phyloP scores from a whole-genome alignment of 345 rosid species.

The Pelargonium nanum region DNA sequence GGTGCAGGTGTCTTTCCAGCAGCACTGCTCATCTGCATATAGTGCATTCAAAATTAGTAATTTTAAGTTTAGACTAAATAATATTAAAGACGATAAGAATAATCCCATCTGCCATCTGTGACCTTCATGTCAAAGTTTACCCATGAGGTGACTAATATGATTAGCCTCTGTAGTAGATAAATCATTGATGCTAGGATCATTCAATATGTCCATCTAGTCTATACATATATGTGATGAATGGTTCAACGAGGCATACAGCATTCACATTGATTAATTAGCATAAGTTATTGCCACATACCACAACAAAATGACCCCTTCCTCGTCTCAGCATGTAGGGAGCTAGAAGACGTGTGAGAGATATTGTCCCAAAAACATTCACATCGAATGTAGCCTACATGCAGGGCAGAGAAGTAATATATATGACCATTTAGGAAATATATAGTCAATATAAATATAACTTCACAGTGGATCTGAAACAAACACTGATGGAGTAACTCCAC shows the following conservation, averaged over 20 bases:
- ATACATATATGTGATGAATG: neutral
- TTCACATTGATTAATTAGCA: no score
- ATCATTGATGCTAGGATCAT: no score
- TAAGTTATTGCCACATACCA: conserved; percentile 43
- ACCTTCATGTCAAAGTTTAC: no score
- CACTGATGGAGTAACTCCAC: neutral
- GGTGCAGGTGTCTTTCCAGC: conserved; percentile 95
- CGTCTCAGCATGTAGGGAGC: conserved; percentile 68
- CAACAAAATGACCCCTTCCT: conserved; percentile 86
- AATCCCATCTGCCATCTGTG: no score
- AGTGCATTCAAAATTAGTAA: conserved; percentile 4
- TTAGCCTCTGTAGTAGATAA: no score
- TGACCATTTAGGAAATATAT: neutral
- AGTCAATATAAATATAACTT: neutral
- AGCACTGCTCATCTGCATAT: conserved; percentile 83
- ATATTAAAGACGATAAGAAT: no score
- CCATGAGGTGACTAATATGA: no score
- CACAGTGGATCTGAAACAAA: neutral
- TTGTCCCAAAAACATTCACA: conserved; percentile 79
- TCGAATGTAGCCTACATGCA: conserved; percentile 60
- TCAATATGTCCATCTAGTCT: neutral
- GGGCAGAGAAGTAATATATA: conserved; percentile 2
- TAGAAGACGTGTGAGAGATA: conserved; percentile 73
- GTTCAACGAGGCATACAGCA: neutral
- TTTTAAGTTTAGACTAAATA: no score